Evolutionary conservation across 1,284 basidiomycete genomes (phyloP).

Genomic region (Marasmius sp.): DNA sequence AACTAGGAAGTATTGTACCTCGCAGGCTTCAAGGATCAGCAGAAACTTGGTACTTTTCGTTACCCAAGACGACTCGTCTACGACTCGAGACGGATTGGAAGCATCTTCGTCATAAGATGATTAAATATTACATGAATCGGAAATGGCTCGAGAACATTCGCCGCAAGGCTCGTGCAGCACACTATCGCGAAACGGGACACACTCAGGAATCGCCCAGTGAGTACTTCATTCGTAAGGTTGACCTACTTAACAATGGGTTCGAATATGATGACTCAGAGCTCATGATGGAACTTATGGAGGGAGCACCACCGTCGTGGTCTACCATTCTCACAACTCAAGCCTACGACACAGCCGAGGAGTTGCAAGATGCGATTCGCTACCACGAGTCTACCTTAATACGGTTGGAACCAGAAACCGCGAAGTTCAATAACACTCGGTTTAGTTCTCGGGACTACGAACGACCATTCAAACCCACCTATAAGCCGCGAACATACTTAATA

Average conservation of each 20-base stretch:
- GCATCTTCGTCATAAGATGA: background rate
- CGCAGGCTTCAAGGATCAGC: background rate
- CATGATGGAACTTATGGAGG: constrained; percentile 22
- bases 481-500: background rate
- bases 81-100: background rate
- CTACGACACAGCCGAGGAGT: constrained; percentile 13
- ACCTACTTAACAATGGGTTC: background rate
- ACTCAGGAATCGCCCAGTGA: constrained; percentile 11
- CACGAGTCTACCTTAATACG: constrained; percentile 12
- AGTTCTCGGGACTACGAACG: background rate
- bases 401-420: too few relatives aligned
- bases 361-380: constrained; percentile 16
- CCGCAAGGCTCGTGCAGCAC: background rate
- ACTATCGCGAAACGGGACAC: constrained; percentile 21
- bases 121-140: background rate
- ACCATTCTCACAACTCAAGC: constrained; percentile 19
- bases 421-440: too few relatives aligned
- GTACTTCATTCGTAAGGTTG: constrained; percentile 12
- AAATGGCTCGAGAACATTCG: background rate
- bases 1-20: background rate
- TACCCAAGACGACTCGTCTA: too few relatives aligned
- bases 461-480: background rate
- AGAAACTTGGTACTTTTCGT: background rate
- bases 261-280: constrained; percentile 16
- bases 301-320: constrained; percentile 22